A percentile compares a stretch with the other conserved stretches of the same genome.
These are phyloP conservation scores for Metschnikowia cubensis DNA, from an alignment of 805 yeast species.

Conservation along the genomic window DNA sequence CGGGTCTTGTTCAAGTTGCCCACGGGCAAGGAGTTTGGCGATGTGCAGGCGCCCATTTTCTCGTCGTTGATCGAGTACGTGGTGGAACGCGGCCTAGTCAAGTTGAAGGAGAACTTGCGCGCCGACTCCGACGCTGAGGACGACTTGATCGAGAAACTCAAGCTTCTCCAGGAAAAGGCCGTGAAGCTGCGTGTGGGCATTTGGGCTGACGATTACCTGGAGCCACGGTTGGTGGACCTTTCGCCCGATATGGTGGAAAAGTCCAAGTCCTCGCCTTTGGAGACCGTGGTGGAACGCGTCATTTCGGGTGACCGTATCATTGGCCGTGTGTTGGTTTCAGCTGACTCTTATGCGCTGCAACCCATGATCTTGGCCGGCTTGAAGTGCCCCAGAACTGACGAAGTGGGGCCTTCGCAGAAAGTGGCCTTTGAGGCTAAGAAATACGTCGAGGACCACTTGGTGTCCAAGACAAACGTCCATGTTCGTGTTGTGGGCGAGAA, in stretches of 20 bases:
- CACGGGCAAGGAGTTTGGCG: conserved; percentile 66
- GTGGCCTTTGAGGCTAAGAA: conserved; percentile 61
- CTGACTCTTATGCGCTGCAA: conserved; percentile 50
- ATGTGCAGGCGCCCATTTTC: conserved; percentile 60
- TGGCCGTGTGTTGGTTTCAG: conserved; percentile 49
- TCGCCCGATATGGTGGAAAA: conserved; percentile 30
- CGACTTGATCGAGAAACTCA: conserved; percentile 33
- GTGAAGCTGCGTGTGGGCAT: conserved; percentile 48
- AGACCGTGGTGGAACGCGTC: conserved; percentile 69
- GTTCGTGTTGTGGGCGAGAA: conserved; percentile 57
- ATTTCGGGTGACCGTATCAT: conserved; percentile 76
- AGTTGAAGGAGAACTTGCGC: conserved; percentile 51
- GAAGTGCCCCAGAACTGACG: conserved; percentile 65
- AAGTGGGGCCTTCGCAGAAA: conserved; percentile 28
- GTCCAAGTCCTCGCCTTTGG: conserved; percentile 40
- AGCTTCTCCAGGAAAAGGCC: conserved; percentile 48
- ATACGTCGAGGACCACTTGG: conserved; percentile 60
- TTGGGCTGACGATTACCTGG: conserved; percentile 38
- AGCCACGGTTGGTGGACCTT: conserved; percentile 24
- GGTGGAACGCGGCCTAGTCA: conserved; percentile 57
- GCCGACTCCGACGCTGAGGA: conserved; percentile 39
- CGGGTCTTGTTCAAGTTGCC: conserved; percentile 52
- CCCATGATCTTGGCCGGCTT: conserved; percentile 72
- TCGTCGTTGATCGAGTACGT: conserved; percentile 53
- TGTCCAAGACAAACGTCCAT: conserved; percentile 50